Base-by-base conservation (phyloP, 768 basidiomycete genomes). In the Serendipita sp. region DNA sequence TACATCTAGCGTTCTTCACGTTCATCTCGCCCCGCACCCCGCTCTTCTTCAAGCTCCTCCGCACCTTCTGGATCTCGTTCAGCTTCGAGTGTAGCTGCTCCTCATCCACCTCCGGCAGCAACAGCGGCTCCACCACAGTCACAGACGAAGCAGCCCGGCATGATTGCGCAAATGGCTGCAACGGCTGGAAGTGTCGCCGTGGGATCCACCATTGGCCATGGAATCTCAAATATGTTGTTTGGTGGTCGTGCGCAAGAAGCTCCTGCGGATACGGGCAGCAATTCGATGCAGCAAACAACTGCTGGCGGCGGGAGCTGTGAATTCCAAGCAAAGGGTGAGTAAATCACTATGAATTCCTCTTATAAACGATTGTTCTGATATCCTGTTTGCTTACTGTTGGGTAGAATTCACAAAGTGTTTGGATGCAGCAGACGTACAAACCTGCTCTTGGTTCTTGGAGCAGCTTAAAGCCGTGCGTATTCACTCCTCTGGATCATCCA, bases 171-270 rank as follows among this genome's bases (percentile, higher is more conserved):
- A 71, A 91, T 92, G 88, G 90, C 90, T 64, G 87, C 89, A 3
- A 91, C 91, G 3, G 91, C 91, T 32, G 91, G 91, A 67, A 89
- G 88, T 65, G 91, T 94, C 60, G 92, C 91, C 3, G 78, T 90
- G 58, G 92, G 91, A 30, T 91, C 89, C 5, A 85, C 85, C 65
- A 82, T 95, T 68, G 91, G 91, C 51, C 91, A 95, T 72, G 91
- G 91, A n/a, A 72, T 95, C 68, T 91, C 89, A 46, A 81, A 74
- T 73, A 91, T 93, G 89, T 82, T 94, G 66, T 95, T 93, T 69
- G 92, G 91, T 54, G 76, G 80, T 64, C 73, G 73, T 44, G 75
- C 77, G 0, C 64, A 44, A 34, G 63, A 68, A 4, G 74, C 81
- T 13, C 73, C 79, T 5, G 76, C 48, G 5, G 38, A 41, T 13